A percentile compares a stretch with the other conserved stretches of the same genome.
Evolutionary conservation across 2,329 filamentous ascomycete genomes (phyloP).

Genomic region (Xylaria polymorpha): DNA sequence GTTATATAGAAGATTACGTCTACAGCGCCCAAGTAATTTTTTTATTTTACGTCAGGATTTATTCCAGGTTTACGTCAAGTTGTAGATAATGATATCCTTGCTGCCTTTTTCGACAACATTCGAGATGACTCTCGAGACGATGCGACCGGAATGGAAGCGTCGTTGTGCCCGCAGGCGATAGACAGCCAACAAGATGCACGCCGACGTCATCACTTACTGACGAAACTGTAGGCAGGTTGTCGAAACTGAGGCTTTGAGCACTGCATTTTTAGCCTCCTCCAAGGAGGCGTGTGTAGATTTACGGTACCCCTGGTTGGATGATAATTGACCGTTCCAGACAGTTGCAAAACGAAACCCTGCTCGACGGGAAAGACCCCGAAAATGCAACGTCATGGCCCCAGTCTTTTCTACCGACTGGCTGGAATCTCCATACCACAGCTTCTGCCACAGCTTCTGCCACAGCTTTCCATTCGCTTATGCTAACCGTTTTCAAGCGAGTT

Average conservation of each 20-base stretch:
- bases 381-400: constrained; percentile 3
- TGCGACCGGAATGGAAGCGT: not conserved
- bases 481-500: not conserved
- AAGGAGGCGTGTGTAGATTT: too few relatives aligned
- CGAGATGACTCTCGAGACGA: constrained; percentile 13
- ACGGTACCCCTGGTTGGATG: too few relatives aligned
- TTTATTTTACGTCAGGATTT: too few relatives aligned
- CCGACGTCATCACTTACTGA: constrained; percentile 3
- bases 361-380: not conserved
- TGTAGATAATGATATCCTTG: constrained; percentile 2
- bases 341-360: not conserved
- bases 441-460: not conserved
- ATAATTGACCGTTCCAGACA: too few relatives aligned
- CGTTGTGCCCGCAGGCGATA: not conserved
- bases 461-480: not conserved
- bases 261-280: too few relatives aligned
- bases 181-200: constrained; percentile 4
- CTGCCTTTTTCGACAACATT: constrained; percentile 26
- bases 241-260: too few relatives aligned
- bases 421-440: not conserved
- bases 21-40: too few relatives aligned
- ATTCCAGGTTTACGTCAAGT: not conserved
- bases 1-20: too few relatives aligned
- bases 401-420: constrained; percentile 14
- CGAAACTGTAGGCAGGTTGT: too few relatives aligned